Percentiles rank a stretch among this genome's conserved stretches.
Conservation (phyloP, 371 early-diverging fungal genomes). For the Vairimorpha necatrix region DNA sequence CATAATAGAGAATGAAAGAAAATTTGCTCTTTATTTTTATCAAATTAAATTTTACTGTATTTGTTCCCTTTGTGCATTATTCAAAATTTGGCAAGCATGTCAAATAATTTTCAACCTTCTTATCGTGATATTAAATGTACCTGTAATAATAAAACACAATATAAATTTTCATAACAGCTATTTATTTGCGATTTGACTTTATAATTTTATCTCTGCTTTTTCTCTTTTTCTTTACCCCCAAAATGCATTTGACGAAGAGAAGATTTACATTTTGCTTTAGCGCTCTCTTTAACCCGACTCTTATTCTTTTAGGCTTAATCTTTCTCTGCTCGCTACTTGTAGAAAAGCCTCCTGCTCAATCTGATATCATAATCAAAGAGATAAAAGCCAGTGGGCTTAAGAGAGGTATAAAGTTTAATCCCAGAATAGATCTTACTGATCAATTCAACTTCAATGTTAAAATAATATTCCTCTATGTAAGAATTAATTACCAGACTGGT, state of each 20-base stretch:
- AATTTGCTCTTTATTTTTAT: no score
- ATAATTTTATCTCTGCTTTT: no score
- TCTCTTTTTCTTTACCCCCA: background rate
- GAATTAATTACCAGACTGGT: background rate
- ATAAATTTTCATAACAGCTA: no score
- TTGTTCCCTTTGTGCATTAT: no score
- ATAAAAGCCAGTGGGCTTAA: background rate
- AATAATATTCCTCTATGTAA: slow-evolving; percentile 54
- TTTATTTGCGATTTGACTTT: no score
- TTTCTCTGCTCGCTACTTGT: slow-evolving; percentile 27
- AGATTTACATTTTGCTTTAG: slow-evolving; percentile 9
- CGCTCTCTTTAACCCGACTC: slow-evolving; percentile 17
- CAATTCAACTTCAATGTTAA: slow-evolving; percentile 55
- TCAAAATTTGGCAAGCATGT: no score
- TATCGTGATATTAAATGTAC: no score
- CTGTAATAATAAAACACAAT: no score
- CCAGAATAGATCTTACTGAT: slow-evolving; percentile 42
- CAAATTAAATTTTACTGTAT: no score
- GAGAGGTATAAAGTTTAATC: slow-evolving; percentile 30
- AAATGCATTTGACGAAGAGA: slow-evolving; percentile 18
- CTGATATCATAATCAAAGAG: slow-evolving; percentile 8
- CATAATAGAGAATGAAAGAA: no score
- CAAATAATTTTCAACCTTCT: no score
- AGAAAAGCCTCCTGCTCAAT: background rate
- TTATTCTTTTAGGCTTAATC: slow-evolving; percentile 17